Evolutionary conservation across 352 stramenopile species (phyloP).

Genomic region (Pythium pyrilobum): DNA sequence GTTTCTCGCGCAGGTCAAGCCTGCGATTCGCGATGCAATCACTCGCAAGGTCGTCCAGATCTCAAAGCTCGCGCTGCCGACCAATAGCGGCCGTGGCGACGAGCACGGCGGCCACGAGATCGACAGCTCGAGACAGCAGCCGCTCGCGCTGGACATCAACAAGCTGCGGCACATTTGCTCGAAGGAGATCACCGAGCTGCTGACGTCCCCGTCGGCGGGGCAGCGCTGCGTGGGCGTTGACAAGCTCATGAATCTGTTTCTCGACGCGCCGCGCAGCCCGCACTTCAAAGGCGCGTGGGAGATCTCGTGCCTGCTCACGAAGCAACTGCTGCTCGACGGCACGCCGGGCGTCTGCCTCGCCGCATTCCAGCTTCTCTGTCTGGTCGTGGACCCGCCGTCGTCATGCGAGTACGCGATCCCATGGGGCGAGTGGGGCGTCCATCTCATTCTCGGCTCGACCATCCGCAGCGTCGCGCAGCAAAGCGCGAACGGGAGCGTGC

Average conservation of each 20-base stretch:
- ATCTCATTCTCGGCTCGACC: conserved; percentile 69
- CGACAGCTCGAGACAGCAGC: conserved; percentile 47
- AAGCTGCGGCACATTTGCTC: conserved; percentile 54
- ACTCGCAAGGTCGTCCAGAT: conserved; percentile 70
- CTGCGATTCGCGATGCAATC: conserved; percentile 66
- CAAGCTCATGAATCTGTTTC: conserved; percentile 43
- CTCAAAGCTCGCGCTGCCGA: conserved; percentile 24
- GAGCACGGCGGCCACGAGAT: conserved; percentile 20
- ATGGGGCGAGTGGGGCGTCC: conserved; percentile 76
- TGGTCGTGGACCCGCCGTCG: conserved; percentile 43
- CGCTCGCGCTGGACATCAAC: conserved; percentile 50
- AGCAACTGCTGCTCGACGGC: conserved; percentile 57
- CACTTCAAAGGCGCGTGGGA: conserved; percentile 65
- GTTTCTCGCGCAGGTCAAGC: conserved; percentile 60
- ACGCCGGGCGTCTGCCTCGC: conserved; percentile 42
- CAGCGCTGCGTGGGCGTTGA: conserved; percentile 53
- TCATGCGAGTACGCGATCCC: conserved; percentile 50
- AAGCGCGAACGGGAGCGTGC: conserved; percentile 53
- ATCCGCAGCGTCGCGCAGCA: conserved; percentile 73
- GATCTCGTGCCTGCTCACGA: conserved; percentile 58
- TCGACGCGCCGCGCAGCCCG: conserved; percentile 22
- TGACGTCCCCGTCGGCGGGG: conserved; percentile 33
- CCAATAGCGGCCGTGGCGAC: background rate
- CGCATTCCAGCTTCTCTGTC: conserved; percentile 48
- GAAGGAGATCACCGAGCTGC: conserved; percentile 40